Evolutionary conservation across 2,329 filamentous ascomycete genomes (phyloP).

Genomic region (Arthrobotrys entomopaga): DNA sequence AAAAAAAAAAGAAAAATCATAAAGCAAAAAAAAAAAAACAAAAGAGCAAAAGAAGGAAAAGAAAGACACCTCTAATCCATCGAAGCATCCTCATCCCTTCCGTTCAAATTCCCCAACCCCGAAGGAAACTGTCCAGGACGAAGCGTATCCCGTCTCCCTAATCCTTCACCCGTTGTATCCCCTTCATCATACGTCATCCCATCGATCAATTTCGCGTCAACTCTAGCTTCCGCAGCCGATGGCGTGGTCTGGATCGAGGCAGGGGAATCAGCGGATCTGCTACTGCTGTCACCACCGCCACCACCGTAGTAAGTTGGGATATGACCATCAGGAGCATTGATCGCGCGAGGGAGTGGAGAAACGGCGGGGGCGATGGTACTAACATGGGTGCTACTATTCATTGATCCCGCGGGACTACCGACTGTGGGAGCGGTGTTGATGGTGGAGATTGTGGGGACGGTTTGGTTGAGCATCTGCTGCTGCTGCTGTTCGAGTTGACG

Average conservation of each 20-base stretch:
- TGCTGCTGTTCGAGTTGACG: constrained; percentile 41
- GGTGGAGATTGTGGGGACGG: constrained; percentile 29
- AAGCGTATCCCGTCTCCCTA: constrained; percentile 50
- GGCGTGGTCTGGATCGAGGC: constrained; percentile 56
- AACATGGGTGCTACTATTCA: constrained; percentile 34
- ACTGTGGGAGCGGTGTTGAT: constrained; percentile 10
- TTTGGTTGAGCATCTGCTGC: constrained; percentile 6
- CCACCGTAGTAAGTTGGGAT: constrained; percentile 40
- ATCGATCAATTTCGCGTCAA: constrained; percentile 58
- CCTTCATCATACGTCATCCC: constrained; percentile 59
- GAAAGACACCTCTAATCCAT: constrained; percentile 10
- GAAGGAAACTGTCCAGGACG: constrained; percentile 50
- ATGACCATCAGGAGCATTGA: constrained; percentile 43
- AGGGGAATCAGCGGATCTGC: constrained; percentile 51
- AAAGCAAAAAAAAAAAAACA: constrained; percentile 8
- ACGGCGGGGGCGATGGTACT: constrained; percentile 53
- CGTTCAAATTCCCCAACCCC: constrained; percentile 15
- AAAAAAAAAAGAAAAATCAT: constrained; percentile 1
- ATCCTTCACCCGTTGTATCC: constrained; percentile 48
- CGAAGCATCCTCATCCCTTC: constrained; percentile 22
- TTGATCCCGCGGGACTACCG: background rate
- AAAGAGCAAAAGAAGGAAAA: background rate
- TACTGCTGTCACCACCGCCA: constrained; percentile 7
- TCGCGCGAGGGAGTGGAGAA: constrained; percentile 41
- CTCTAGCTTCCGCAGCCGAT: constrained; percentile 56